These are phyloP conservation scores for Pseudohyphozyma bogoriensis DNA, from an alignment of 768 basidiomycete genomes.

Conservation along the genomic window DNA sequence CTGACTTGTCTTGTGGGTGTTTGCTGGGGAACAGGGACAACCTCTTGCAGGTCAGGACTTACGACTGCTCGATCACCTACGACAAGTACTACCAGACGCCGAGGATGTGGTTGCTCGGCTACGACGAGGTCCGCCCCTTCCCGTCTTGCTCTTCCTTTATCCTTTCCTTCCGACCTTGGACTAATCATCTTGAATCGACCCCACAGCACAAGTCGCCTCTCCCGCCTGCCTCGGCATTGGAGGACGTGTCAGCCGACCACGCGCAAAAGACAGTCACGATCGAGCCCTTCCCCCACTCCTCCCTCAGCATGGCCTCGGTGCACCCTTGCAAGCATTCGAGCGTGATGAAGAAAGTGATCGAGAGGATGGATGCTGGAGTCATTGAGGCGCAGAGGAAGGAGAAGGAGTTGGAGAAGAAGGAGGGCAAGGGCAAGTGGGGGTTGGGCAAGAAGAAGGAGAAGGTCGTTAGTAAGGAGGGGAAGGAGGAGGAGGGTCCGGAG, in stretches of 20 bases:
- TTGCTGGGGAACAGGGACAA: conserved; percentile 18
- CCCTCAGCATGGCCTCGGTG: conserved; percentile 72
- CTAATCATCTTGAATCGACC: background rate
- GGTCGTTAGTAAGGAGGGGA: conserved; percentile 46
- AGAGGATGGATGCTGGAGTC: conserved; percentile 87
- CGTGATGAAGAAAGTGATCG: conserved; percentile 99
- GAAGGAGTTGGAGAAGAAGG: conserved; percentile 43
- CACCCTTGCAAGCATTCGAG: conserved; percentile 98
- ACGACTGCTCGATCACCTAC: conserved; percentile 99
- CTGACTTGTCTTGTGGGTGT: conserved; percentile 26
- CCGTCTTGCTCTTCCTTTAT: background rate
- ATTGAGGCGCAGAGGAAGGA: conserved; percentile 61
- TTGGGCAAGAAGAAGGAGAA: conserved; percentile 57
- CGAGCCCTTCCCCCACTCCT: conserved; percentile 91
- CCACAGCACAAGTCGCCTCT: conserved; percentile 73
- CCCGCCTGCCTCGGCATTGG: conserved; percentile 82
- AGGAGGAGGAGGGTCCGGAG: conserved; percentile 54
- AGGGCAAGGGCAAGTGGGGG: conserved; percentile 54
- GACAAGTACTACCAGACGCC: conserved; percentile 99
- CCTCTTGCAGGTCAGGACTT: conserved; percentile 87
- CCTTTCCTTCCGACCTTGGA: background rate
- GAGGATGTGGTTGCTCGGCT: conserved; percentile 92
- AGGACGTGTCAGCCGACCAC: conserved; percentile 94
- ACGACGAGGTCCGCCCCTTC: conserved; percentile 67
- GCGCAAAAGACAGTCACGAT: conserved; percentile 98